Base-by-base conservation (phyloP, 345 rosid genomes). In the Rhodamnia rubescens region DNA sequence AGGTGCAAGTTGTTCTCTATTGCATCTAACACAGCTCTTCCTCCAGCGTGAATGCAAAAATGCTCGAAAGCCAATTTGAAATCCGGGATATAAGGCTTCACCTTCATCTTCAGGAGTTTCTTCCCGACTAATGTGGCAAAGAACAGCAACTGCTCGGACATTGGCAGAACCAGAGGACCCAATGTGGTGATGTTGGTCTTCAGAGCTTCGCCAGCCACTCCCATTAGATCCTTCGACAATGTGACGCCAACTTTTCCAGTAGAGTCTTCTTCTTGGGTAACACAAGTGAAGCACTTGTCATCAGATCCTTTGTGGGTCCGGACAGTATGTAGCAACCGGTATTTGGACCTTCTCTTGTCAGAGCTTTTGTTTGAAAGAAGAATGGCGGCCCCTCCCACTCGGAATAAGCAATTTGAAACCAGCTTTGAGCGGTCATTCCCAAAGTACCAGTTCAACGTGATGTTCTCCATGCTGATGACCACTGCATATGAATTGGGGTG, bases 1-100 rank as follows among this genome's bases (percentile, higher is more conserved):
- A 85, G 80, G 12, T 85, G 87, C 78, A 85, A 59, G 84, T 85
- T 85, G 58, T 81, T 85, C 84, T 85, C 80, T 49, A 81, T 27
- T 2, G 82, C 87, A 32, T 85, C 80, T 53, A 85, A 58, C 11
- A 85, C 87, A 0, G 87, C 87, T 82, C 87, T 85, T 58, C 87
- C 87, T 29, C 87, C 87, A 16, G 87, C 87, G 44, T 85, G 87
- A 52, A 85, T 85, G 87, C 87, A 85, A 74, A 85, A 85, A 59
- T 81, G 84, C 81, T 85, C 87, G 13, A 85, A 85, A 85, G 87
- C 87, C 78, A 85, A 59, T 53, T 85, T 85, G 84, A 85, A 85
- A 81, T 85, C 87, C 3, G 84, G 84, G 24, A 85, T 85, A 40
- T 85, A 85, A 47, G 84, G 84, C 84, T 85, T 85, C 21, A 85